phyloP scores from a whole-genome alignment of 192 early-diverging fungal species.

The Coemansia guatemalensis region DNA sequence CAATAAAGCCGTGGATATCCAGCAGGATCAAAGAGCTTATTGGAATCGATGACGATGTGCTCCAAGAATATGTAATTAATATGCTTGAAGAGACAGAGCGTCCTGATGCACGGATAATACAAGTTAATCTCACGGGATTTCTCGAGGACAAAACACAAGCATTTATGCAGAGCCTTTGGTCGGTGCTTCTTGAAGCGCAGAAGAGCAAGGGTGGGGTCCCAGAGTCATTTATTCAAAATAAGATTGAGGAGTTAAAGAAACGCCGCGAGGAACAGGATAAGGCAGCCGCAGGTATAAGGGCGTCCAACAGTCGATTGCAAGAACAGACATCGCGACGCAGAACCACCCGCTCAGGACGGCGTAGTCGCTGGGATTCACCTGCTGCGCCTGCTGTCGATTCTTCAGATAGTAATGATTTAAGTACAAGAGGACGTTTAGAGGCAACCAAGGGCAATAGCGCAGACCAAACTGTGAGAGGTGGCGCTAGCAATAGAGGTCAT shows the following conservation, averaged over 20 bases:
- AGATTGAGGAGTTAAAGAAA: conserved; percentile 76
- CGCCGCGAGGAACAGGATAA: conserved; percentile 36
- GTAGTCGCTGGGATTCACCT: conserved; percentile 33
- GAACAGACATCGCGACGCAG: conserved; percentile 2
- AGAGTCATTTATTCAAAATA: conserved; percentile 74
- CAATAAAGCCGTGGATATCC: conserved; percentile 88
- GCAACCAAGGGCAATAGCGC: too few relatives aligned
- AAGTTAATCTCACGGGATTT: conserved; percentile 95
- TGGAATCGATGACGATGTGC: conserved; percentile 92
- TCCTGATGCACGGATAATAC: conserved; percentile 86
- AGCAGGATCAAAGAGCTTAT: conserved; percentile 69
- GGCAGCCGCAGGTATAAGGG: conserved; percentile 18
- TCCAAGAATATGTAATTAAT: conserved; percentile 82
- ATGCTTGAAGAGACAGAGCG: conserved; percentile 74
- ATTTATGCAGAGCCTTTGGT: conserved; percentile 91
- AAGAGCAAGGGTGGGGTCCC: conserved; percentile 81
- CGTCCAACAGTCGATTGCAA: conserved; percentile 11
- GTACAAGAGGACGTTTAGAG: too few relatives aligned
- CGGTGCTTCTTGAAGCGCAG: conserved; percentile 87
- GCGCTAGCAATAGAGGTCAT: too few relatives aligned
- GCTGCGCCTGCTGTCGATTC: background rate
- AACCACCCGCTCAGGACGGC: conserved; percentile 17
- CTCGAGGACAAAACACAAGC: conserved; percentile 74
- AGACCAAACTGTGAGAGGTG: too few relatives aligned
- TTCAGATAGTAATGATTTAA: too few relatives aligned